These are phyloP conservation scores for Paxillus ammoniavirescens DNA, from an alignment of 768 basidiomycete genomes.

Conservation along the genomic window DNA sequence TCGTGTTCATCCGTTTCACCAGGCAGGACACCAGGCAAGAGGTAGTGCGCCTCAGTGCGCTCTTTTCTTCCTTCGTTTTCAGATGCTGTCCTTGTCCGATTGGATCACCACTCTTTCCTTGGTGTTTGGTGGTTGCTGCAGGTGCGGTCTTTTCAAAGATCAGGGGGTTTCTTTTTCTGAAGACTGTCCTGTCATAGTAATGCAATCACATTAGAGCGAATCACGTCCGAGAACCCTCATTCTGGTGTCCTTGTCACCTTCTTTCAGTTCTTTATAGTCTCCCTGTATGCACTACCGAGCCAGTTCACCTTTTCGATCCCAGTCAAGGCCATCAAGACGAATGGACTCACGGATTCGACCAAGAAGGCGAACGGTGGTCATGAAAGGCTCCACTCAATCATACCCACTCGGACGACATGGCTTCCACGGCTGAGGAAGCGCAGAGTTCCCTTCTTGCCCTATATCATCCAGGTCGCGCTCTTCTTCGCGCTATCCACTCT, in stretches of 20 bases:
- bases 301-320: slow-evolving; percentile 42
- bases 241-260: slow-evolving; percentile 85
- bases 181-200: slow-evolving; percentile 45
- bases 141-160: slow-evolving; percentile 34
- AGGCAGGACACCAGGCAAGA: neutral
- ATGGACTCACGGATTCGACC: neutral
- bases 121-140: slow-evolving; percentile 92
- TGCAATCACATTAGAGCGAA: slow-evolving; percentile 72
- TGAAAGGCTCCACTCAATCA: neutral
- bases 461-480: slow-evolving; percentile 76
- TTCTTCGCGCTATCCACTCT: slow-evolving; percentile 79
- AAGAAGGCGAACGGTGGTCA: neutral
- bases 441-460: slow-evolving; percentile 67
- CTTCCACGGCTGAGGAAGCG: slow-evolving; percentile 56
- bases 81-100: slow-evolving; percentile 22
- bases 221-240: slow-evolving; percentile 66
- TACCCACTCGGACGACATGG: slow-evolving; percentile 6
- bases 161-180: neutral
- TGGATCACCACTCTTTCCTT: slow-evolving; percentile 70
- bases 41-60: neutral
- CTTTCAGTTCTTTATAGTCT: slow-evolving; percentile 78
- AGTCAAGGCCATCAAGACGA: neutral
- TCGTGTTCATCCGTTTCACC: neutral
- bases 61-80: neutral
- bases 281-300: slow-evolving; percentile 67